These are phyloP conservation scores for Oenanthe javanica DNA, from an alignment of 140 eudicot genomes.

Conservation along the genomic window DNA sequence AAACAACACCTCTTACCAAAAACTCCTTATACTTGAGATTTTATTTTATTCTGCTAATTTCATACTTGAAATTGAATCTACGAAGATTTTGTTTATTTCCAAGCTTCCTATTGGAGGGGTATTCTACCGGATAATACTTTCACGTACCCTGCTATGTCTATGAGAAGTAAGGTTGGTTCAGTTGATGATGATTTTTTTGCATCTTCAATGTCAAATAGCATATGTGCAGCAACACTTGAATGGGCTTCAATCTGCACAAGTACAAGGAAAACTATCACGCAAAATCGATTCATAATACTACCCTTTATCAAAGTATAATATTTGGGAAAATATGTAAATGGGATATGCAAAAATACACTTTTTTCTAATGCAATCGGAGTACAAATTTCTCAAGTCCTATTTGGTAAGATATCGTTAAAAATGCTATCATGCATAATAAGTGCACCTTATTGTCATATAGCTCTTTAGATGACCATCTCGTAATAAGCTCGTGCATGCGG, in stretches of 20 bases:
- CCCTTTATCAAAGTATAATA: neutral
- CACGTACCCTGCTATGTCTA: slow-evolving; percentile 89
- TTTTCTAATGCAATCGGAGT: neutral
- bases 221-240: slow-evolving; percentile 89
- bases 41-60: neutral
- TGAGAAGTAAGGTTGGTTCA: slow-evolving; percentile 77
- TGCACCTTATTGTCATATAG: slow-evolving; percentile 84
- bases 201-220: slow-evolving; percentile 61
- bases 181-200: slow-evolving; percentile 73
- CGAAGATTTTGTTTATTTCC: neutral
- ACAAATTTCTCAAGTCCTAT: neutral
- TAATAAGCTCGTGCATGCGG: slow-evolving; percentile 91
- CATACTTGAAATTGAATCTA: neutral
- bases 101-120: neutral
- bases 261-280: neutral
- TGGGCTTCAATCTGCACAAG: slow-evolving; percentile 67
- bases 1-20: neutral
- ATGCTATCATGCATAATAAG: neutral
- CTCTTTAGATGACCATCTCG: slow-evolving; percentile 94
- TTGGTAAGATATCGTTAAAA: too few relatives aligned
- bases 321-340: neutral
- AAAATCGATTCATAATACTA: neutral
- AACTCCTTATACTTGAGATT: neutral
- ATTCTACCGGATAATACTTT: neutral
- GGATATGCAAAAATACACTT: neutral